Conservation (phyloP, 75 land plant species). For the Pseudotsuga menziesii region DNA sequence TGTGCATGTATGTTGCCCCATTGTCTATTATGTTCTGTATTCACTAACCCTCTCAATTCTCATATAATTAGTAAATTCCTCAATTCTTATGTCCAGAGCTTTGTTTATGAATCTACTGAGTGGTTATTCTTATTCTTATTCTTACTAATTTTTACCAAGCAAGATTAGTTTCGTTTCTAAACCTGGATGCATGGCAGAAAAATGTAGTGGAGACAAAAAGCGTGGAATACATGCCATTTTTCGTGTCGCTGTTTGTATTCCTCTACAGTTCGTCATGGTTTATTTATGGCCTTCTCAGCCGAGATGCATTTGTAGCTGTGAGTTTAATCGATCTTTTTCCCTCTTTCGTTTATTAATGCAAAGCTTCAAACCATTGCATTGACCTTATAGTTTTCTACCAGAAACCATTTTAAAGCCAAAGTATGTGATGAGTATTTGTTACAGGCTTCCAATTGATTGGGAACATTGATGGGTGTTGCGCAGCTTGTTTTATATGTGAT, state of each 20-base stretch:
- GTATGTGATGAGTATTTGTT: background rate
- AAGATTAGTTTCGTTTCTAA: background rate
- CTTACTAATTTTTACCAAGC: background rate
- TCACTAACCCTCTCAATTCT: background rate
- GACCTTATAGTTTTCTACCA: too few relatives aligned
- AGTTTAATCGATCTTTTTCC: background rate
- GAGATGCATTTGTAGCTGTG: conserved; percentile 22
- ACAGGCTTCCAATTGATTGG: conserved; percentile 39
- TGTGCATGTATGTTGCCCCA: conserved; percentile 15
- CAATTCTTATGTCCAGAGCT: background rate
- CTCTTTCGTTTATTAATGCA: background rate
- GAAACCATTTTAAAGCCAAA: too few relatives aligned
- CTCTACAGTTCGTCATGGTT: conserved; percentile 16
- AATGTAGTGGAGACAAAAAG: conserved; percentile 17
- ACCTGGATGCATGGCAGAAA: background rate
- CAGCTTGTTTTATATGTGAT: conserved; percentile 25
- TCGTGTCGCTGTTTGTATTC: conserved; percentile 24
- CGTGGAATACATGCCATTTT: conserved; percentile 29
- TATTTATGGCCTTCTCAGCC: conserved; percentile 11
- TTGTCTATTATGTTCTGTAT: background rate
- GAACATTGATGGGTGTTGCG: conserved; percentile 16
- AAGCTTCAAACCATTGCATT: too few relatives aligned
- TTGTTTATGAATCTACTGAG: background rate
- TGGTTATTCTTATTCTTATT: background rate
- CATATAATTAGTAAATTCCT: background rate